Base-by-base conservation (phyloP, 352 stramenopile species). In the Lagenidium sp. region DNA sequence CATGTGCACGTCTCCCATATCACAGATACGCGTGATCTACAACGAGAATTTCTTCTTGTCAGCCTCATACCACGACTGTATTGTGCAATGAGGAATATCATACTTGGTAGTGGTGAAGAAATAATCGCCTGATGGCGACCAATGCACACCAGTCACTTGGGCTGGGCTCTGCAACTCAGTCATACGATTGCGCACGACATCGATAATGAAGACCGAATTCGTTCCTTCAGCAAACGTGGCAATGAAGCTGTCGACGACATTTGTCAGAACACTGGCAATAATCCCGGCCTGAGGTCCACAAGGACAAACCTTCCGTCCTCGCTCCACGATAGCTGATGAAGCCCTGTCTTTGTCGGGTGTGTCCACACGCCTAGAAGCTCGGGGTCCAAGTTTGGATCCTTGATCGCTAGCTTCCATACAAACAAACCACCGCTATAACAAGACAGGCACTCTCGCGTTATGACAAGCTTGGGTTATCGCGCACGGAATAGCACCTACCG, bases 101-200 rank as follows among this genome's bases (percentile, higher is more conserved):
- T 60, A 90, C 75, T 69, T 60, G 12, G 72, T 86, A 6, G 57
- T 55, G 13, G 76, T 70, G 52, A 87, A 87, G 63, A 90, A 68
- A 67, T 86, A 90, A 46, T 85, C 78, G 29, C 78, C 75, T n/a
- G 69, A 84, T n/a, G 75, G 78, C 35, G 72, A 86, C 78, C 78
- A 90, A 47, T 85, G 56, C 30, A 90, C 51, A 10, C 60, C 60
- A 12, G 51, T 47, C 23, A 84, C 52, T 24, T 57, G 59, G 28
- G 77, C 61, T 8, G 67, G 54, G 24, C 72, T 78, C 53, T 82
- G 67, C 40, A 90, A 62, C 52, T 86, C 72, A 4, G 78, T 73
- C 20, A 54, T 62, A 15, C 63, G 68, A 24, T 63, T 61, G 25
- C 76, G 78, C 3, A 84, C 62, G 11, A 55, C 46, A 49, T 90